A percentile compares a stretch with the other conserved stretches of the same genome.
These are phyloP conservation scores for Xylaria bambusicola DNA, from an alignment of 495 filamentous ascomycete genomes.

Conservation along the genomic window DNA sequence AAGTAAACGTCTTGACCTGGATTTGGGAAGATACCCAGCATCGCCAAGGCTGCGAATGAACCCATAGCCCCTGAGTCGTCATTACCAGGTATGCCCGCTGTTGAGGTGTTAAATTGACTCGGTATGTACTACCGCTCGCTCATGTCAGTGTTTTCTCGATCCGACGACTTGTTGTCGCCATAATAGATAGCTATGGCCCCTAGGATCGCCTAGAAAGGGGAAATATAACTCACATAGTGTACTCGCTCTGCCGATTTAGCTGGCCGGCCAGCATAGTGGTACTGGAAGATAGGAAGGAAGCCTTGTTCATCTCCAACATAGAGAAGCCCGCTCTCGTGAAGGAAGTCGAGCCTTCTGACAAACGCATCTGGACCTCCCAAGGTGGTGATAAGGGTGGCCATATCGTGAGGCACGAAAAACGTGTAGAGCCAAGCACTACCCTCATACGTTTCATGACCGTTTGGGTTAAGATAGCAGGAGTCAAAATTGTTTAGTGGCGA, in stretches of 20 bases:
- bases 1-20: conserved; percentile 70
- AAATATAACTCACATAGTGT: too few species aligned
- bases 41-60: conserved; percentile 61
- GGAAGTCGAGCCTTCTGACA: conserved; percentile 58
- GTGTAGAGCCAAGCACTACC: conserved; percentile 65
- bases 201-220: too few species aligned
- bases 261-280: conserved; percentile 67
- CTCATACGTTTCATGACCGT: conserved; percentile 66
- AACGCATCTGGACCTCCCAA: conserved; percentile 61
- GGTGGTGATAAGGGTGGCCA: conserved; percentile 57
- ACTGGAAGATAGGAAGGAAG: conserved; percentile 65
- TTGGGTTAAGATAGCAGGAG: conserved; percentile 59
- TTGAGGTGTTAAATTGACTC: conserved; percentile 59
- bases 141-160: too few species aligned
- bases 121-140: too few species aligned
- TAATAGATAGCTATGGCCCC: too few species aligned
- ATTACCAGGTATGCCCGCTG: conserved; percentile 65
- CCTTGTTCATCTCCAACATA: conserved; percentile 69
- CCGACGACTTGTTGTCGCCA: too few species aligned
- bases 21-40: conserved; percentile 68
- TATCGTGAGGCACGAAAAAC: conserved; percentile 67
- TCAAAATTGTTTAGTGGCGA: conserved; percentile 48
- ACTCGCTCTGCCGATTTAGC: conserved; percentile 58
- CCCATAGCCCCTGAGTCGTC: conserved; percentile 72
- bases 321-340: conserved; percentile 60